Base-by-base conservation (phyloP, 164 flowering plant species). In the Annona cherimola region DNA sequence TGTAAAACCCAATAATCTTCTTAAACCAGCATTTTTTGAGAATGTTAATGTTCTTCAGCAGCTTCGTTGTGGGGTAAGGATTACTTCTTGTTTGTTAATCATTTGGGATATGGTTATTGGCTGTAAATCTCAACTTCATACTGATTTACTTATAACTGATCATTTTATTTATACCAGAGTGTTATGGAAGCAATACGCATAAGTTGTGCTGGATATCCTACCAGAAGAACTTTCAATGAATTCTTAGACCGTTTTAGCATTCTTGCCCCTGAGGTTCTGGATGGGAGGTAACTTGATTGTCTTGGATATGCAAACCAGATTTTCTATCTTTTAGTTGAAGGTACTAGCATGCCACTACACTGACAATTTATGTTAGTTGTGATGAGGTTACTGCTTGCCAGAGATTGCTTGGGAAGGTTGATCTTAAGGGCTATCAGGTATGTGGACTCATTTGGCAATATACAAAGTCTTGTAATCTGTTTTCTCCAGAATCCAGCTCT, bases 171-270 rank as follows among this genome's bases (percentile, higher is more conserved):
- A 20, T 45, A 45, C 50, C 66, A 95, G 98, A 98, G 98, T 80
- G 99, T 95, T 73, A 92, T 95, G 73, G 99, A 95, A 81, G 99
- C 98, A 70, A 95, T 95, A 44, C 84, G 99, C 80, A 95, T 95
- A 74, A 95, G 98, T 80, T 95, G 99, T 86, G 98, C 97, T 79
- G 99, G 99, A 64, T 95, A 92, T 82, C 99, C 99, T 50, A 93
- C 99, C 16, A 87, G 94, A 74, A 83, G 97, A 50, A 90, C 98
- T 75, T 95, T 95, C 75, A 87, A 91, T 86, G 99, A 95, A 76
- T 95, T 95, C 78, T 93, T 95, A 74, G 82, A 80, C 69, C 90
- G 98, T 44, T 95, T 95, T 84, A 97, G 98, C 75, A 89, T 93
- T 76, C 96, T 95, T 77, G 94, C 94, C 74, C 98, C 98, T 1